Evolutionary conservation across 441 rosid genomes (phyloP).

Genomic region (Brassica hybrid): DNA sequence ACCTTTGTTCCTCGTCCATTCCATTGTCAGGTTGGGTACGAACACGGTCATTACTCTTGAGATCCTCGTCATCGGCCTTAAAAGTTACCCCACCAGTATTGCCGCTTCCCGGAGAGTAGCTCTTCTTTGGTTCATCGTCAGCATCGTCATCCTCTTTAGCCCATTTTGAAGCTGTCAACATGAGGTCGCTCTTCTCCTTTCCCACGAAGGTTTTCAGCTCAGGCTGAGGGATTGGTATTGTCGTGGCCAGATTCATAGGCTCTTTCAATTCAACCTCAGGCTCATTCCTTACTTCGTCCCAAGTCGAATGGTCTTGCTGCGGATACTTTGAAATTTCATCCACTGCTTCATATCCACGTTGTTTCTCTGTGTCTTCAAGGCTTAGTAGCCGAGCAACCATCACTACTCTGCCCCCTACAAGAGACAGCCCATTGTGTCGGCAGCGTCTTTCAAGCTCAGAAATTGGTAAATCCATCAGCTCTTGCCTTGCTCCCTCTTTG

Average conservation of each 20-base stretch:
- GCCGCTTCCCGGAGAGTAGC: conserved; percentile 96
- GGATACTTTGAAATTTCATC: conserved; percentile 71
- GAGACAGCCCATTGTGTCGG: conserved; percentile 97
- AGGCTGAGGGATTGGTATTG: conserved; percentile 67
- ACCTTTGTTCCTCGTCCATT: conserved; percentile 95
- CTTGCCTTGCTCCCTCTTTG: conserved; percentile 91
- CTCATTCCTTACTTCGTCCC: conserved; percentile 60
- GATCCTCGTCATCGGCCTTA: conserved; percentile 69
- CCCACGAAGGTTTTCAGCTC: conserved; percentile 66
- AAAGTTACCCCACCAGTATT: conserved; percentile 68
- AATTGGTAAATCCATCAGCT: conserved; percentile 89
- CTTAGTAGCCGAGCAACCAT: conserved; percentile 95
- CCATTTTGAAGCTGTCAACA: conserved; percentile 96
- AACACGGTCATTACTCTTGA: conserved; percentile 55
- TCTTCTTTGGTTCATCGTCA: conserved; percentile 83
- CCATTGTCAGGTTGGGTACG: conserved; percentile 67
- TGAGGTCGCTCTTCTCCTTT: conserved; percentile 79
- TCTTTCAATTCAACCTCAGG: conserved; percentile 53
- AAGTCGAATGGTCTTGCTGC: conserved; percentile 50
- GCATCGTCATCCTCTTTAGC: conserved; percentile 93
- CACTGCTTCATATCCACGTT: conserved; percentile 82
- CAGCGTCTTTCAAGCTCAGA: conserved; percentile 97
- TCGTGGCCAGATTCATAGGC: conserved; percentile 34
- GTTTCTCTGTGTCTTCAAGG: conserved; percentile 97
- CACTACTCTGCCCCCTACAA: conserved; percentile 95